These are phyloP conservation scores for Apiospora malaysiana DNA, from an alignment of 2,329 filamentous ascomycete species.

Conservation along the genomic window DNA sequence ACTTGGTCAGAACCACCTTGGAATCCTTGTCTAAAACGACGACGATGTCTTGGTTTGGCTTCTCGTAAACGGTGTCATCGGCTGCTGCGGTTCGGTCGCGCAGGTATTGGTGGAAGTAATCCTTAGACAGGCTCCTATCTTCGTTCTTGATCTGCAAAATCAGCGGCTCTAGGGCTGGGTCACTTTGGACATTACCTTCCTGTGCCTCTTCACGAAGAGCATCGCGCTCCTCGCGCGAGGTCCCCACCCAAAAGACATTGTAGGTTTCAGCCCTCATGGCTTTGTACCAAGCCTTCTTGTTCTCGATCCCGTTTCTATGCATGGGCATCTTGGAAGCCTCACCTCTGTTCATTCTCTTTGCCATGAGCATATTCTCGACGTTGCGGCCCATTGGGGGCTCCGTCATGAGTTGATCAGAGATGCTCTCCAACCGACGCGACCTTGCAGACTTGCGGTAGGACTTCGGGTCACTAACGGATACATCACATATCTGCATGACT, in stretches of 20 bases:
- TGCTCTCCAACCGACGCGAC: neutral
- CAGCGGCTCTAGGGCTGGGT: conserved; percentile 21
- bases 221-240: conserved; percentile 23
- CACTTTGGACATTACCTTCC: neutral
- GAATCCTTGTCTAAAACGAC: conserved; percentile 23
- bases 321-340: conserved; percentile 24
- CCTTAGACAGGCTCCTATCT: conserved; percentile 22
- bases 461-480: neutral
- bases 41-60: conserved; percentile 22
- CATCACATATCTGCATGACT: neutral
- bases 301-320: conserved; percentile 18
- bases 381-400: conserved; percentile 23
- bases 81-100: conserved; percentile 21
- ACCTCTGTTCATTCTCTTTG: conserved; percentile 20
- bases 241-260: conserved; percentile 25
- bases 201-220: conserved; percentile 15
- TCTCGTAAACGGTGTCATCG: conserved; percentile 20
- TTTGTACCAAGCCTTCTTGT: conserved; percentile 23
- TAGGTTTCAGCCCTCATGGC: conserved; percentile 21
- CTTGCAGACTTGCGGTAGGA: neutral
- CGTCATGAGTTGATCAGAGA: neutral
- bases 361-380: conserved; percentile 25
- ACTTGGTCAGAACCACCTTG: conserved; percentile 20
- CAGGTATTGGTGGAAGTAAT: conserved; percentile 25
- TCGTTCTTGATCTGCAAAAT: conserved; percentile 25